phyloP scores from a whole-genome alignment of 2,329 filamentous ascomycete species.

The Septoria petroselini region DNA sequence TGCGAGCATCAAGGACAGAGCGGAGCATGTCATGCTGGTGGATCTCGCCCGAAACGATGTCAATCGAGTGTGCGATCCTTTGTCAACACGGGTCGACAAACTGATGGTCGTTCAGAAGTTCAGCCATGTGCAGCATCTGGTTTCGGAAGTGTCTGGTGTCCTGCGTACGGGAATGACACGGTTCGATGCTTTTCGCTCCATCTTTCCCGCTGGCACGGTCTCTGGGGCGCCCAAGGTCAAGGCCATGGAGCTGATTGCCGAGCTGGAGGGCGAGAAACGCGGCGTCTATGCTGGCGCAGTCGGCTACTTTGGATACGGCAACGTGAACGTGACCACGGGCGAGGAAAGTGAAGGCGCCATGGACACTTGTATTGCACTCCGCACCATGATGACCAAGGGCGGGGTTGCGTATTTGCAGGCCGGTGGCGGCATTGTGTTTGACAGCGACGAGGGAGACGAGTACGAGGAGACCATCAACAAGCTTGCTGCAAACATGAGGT shows the following conservation, averaged over 20 bases:
- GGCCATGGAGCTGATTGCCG: constrained; percentile 95
- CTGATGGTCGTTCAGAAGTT: constrained; percentile 94
- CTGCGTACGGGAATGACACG: constrained; percentile 77
- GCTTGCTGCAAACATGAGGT: constrained; percentile 81
- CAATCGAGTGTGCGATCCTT: constrained; percentile 89
- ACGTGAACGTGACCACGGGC: constrained; percentile 52
- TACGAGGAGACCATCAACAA: constrained; percentile 98
- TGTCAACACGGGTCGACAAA: constrained; percentile 84
- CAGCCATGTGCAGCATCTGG: constrained; percentile 94
- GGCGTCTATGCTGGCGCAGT: constrained; percentile 95
- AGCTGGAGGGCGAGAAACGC: constrained; percentile 89
- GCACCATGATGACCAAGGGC: constrained; percentile 93
- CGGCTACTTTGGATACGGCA: constrained; percentile 90
- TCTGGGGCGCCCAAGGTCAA: constrained; percentile 92
- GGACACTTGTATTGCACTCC: constrained; percentile 79
- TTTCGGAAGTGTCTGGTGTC: constrained; percentile 92
- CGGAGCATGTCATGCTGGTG: constrained; percentile 96
- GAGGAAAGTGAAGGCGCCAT: constrained; percentile 73
- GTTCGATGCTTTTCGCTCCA: constrained; percentile 89
- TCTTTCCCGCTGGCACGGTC: constrained; percentile 95
- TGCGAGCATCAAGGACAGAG: constrained; percentile 82
- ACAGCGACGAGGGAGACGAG: constrained; percentile 86
- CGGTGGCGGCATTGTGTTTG: constrained; percentile 87
- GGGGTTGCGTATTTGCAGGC: constrained; percentile 87
- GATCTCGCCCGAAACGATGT: constrained; percentile 95